A percentile compares a stretch with the other conserved stretches of the same genome.
Evolutionary conservation across 306 rosid genomes (phyloP).

Genomic region (apple (Malus domestica)): DNA sequence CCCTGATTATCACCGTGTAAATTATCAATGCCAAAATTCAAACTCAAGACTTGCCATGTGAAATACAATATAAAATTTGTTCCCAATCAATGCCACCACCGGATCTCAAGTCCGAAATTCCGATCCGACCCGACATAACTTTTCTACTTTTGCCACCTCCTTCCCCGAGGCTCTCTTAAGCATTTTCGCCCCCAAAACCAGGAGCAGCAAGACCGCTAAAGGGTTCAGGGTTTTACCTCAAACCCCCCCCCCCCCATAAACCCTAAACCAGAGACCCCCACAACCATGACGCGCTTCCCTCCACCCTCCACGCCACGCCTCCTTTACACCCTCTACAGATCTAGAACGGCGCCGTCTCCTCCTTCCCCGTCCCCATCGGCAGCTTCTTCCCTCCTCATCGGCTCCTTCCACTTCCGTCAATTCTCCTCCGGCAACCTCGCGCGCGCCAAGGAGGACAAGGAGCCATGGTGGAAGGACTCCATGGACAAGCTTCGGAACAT

Average conservation of each 20-base stretch:
- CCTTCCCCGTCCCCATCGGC: slow-evolving; percentile 26
- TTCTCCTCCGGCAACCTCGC: slow-evolving; percentile 57
- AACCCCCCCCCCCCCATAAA: background rate
- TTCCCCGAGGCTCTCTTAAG: background rate
- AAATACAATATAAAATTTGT: too few species aligned
- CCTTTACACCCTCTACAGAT: slow-evolving; percentile 25
- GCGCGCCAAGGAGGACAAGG: slow-evolving; percentile 64
- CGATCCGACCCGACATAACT: too few species aligned
- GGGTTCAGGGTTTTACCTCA: slow-evolving; percentile 50
- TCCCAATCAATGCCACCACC: too few species aligned
- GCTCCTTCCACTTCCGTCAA: slow-evolving; percentile 49
- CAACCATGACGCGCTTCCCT: slow-evolving; percentile 40
- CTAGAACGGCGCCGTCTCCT: slow-evolving; percentile 10
- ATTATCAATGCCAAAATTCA: too few species aligned
- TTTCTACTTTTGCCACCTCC: background rate
- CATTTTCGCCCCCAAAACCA: background rate
- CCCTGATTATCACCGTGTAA: fast-evolving
- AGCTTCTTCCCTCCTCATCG: slow-evolving; percentile 35
- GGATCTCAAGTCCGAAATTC: too few species aligned
- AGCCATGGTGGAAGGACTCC: slow-evolving; percentile 87
- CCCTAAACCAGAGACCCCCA: background rate
- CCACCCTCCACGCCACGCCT: slow-evolving; percentile 39
- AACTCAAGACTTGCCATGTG: too few species aligned
- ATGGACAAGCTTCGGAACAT: slow-evolving; percentile 75
- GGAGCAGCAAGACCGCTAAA: background rate